Evolutionary conservation across 2,329 filamentous ascomycete species (phyloP), one percentile per base, ranked within the genome.

Genomic region (Trichoderma atrobrunneum): DNA sequence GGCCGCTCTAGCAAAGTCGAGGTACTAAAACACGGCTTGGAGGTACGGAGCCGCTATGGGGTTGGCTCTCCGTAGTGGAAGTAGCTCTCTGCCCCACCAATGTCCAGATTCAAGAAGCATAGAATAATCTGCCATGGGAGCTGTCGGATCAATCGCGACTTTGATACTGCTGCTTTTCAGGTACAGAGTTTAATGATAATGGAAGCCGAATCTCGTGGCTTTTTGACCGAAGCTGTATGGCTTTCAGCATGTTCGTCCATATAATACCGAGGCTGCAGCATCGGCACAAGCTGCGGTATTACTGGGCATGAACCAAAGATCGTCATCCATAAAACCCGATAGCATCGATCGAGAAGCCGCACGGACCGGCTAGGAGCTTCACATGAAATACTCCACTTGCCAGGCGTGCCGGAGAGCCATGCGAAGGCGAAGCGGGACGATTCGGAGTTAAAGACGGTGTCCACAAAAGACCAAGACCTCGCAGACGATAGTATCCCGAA

Each of bases 41-140:
- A 67, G 64, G 51, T 67, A 67, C 64, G 30, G 63, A 12, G 48
- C 64, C 34, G 51, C 21, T 39, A 34, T 26, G 51, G 61, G 32
- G 30, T 10, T 18, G 32, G 11, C n/a, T 32, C 48, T 26, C 64
- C 21, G 32, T 36, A 3, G 10, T 7, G 5, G 3, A 57, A 18
- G 64, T 67, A 67, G 30, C 64, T 26, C 56, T 39, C 34, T 67
- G 64, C 64, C 64, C 64, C 64, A 67, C 64, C 64, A 57, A 67
- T 67, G 64, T 67, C 64, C 24, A 32, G 26, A 54, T 65, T 61
- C 59, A 36, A 36, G 18, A 3, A 10, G 57, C 30, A 14, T 26
- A 26, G 26, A 57, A 26, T 28, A 57, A 28, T 16, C 54, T 57
- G 12, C 3, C 14, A 21, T 34, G 28, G 11, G 14, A 18, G 60